phyloP scores from a whole-genome alignment of 139 green algal genomes.

The Klebsormidium nitens region DNA sequence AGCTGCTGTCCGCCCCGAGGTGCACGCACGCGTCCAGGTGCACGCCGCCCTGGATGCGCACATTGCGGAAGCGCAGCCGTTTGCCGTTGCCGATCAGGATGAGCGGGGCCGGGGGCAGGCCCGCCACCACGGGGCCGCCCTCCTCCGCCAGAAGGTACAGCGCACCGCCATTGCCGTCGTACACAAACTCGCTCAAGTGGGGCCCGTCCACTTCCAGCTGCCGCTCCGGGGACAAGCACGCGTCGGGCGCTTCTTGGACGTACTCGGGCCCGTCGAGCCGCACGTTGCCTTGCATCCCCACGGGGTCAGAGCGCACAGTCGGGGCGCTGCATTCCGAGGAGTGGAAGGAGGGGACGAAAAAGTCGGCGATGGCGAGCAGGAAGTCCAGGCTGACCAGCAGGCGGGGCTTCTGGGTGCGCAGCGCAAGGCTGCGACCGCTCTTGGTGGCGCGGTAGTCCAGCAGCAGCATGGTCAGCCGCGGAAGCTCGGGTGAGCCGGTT shows the following conservation, averaged over 20 bases:
- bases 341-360: conserved; percentile 30
- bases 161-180: conserved; percentile 52
- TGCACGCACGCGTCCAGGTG: conserved; percentile 51
- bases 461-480: conserved; percentile 28
- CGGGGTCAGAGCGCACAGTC: conserved; percentile 8
- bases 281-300: conserved; percentile 26
- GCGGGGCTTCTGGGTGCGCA: conserved; percentile 77
- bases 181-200: conserved; percentile 49
- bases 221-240: conserved; percentile 75
- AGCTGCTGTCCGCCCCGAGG: conserved; percentile 25
- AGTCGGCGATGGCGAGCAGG: conserved; percentile 57
- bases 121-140: conserved; percentile 38
- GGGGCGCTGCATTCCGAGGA: conserved; percentile 1
- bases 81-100: conserved; percentile 69
- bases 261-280: conserved; percentile 21
- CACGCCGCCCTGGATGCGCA: conserved; percentile 59
- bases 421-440: conserved; percentile 25
- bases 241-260: conserved; percentile 44
- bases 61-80: conserved; percentile 71
- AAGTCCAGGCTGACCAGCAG: conserved; percentile 80
- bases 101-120: conserved; percentile 64
- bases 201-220: conserved; percentile 77
- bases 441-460: conserved; percentile 11
- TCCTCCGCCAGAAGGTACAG: conserved; percentile 58
- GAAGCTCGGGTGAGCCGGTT: neutral